phyloP scores from a whole-genome alignment of 805 yeast genomes.

The Starmerella bombicola region DNA sequence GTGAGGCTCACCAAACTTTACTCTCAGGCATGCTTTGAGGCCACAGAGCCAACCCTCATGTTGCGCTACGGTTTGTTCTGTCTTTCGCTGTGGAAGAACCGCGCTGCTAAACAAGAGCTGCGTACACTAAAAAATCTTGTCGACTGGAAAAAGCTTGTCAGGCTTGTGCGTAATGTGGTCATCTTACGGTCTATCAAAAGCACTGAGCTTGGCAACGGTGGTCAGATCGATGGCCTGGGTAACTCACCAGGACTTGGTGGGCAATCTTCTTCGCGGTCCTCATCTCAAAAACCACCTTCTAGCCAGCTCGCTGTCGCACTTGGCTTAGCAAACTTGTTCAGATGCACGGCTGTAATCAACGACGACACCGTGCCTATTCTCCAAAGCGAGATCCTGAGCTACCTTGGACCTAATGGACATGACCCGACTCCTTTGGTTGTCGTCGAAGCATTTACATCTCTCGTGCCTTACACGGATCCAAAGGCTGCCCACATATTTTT shows the following conservation, averaged over 20 bases:
- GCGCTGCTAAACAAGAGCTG: slow-evolving; percentile 31
- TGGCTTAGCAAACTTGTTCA: slow-evolving; percentile 9
- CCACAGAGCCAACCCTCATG: slow-evolving; percentile 56
- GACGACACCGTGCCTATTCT: not conserved
- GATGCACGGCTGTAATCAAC: slow-evolving; percentile 1
- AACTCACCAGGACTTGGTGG: not conserved
- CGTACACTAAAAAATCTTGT: slow-evolving; percentile 1
- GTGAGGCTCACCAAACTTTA: slow-evolving; percentile 53
- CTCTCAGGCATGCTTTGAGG: slow-evolving; percentile 55
- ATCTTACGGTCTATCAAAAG: slow-evolving; percentile 1
- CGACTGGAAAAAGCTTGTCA: slow-evolving; percentile 6
- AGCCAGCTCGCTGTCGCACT: slow-evolving; percentile 6
- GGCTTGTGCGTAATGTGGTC: slow-evolving; percentile 10
- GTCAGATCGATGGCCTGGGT: not conserved
- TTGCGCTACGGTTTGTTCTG: slow-evolving; percentile 51
- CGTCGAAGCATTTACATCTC: slow-evolving; percentile 8
- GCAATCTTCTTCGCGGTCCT: not conserved
- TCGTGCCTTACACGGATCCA: slow-evolving; percentile 11
- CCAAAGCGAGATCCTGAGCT: slow-evolving; percentile 9
- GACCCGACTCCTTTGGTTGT: slow-evolving; percentile 4
- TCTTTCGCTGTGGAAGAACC: slow-evolving; percentile 39
- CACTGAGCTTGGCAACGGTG: not conserved
- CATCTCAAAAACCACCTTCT: not conserved
- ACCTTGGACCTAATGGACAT: slow-evolving; percentile 9
- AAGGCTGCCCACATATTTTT: not conserved